phyloP scores from a whole-genome alignment of 2,329 filamentous ascomycete species.

The Chaetomiaceae sp. region DNA sequence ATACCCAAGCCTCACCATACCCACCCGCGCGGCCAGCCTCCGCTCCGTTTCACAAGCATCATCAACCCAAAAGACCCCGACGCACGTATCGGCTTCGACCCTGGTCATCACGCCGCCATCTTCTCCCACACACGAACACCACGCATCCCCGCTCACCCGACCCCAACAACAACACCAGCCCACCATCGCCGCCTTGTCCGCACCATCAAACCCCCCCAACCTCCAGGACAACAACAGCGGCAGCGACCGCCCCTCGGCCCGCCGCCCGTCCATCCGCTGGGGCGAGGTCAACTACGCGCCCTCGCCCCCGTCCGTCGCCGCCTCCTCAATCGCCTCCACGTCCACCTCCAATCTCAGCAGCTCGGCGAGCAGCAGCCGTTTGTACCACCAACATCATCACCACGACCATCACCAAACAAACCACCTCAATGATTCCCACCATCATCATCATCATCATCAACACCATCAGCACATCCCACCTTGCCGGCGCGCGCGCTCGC shows the following conservation, averaged over 20 bases:
- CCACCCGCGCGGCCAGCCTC: neutral
- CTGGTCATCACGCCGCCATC: slow-evolving; percentile 13
- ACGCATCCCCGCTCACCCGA: neutral
- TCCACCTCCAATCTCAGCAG: neutral
- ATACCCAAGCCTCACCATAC: neutral
- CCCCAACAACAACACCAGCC: neutral
- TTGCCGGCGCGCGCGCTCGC: neutral
- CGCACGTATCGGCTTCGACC: slow-evolving; percentile 1
- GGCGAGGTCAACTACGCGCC: neutral
- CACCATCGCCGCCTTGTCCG: neutral
- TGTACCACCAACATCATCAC: too few species aligned
- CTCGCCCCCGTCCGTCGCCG: neutral
- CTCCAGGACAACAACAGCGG: neutral
- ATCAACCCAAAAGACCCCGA: neutral
- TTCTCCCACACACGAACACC: slow-evolving; percentile 1
- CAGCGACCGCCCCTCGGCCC: neutral
- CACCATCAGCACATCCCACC: neutral
- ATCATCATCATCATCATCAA: neutral
- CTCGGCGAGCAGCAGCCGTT: too few species aligned
- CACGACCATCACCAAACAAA: too few species aligned
- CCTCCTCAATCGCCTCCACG: neutral
- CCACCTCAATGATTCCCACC: too few species aligned
- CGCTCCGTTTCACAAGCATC: neutral
- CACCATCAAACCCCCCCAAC: neutral
- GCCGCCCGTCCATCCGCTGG: neutral